Evolutionary conservation across 768 basidiomycete species (phyloP).

Genomic region (Amanita muscaria): DNA sequence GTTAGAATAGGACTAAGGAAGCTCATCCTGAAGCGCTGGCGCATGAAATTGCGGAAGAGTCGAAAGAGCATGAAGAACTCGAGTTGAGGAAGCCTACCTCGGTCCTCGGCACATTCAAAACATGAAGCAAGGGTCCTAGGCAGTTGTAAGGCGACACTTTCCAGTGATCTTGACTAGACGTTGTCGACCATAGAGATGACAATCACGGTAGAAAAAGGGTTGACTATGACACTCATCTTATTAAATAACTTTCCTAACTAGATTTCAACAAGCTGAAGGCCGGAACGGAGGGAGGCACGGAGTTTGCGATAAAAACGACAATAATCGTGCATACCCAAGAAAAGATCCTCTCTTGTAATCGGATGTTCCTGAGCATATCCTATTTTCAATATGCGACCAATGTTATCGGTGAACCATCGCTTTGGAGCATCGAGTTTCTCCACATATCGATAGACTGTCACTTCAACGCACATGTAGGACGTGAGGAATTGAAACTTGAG

Average conservation of each 20-base stretch:
- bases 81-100: background rate
- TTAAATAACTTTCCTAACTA: too few species aligned
- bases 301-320: background rate
- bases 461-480: conserved; percentile 50
- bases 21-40: too few species aligned
- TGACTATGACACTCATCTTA: too few species aligned
- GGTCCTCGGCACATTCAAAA: background rate
- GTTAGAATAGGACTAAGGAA: background rate
- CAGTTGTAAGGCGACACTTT: conserved; percentile 22
- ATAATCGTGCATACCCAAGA: conserved; percentile 22
- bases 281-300: too few species aligned
- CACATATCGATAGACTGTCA: conserved; percentile 48
- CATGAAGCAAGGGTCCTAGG: conserved; percentile 16
- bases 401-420: conserved; percentile 52
- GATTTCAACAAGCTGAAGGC: too few species aligned
- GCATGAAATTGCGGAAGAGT: background rate
- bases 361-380: conserved; percentile 29
- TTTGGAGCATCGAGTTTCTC: conserved; percentile 43
- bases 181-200: background rate
- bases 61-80: background rate
- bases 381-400: conserved; percentile 41
- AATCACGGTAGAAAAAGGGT: conserved; percentile 11
- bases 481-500: too few species aligned
- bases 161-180: conserved; percentile 15
- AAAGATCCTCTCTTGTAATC: conserved; percentile 39